Base-by-base conservation (phyloP, 2,329 filamentous ascomycete genomes). In the Amesomyces nigricolor region DNA sequence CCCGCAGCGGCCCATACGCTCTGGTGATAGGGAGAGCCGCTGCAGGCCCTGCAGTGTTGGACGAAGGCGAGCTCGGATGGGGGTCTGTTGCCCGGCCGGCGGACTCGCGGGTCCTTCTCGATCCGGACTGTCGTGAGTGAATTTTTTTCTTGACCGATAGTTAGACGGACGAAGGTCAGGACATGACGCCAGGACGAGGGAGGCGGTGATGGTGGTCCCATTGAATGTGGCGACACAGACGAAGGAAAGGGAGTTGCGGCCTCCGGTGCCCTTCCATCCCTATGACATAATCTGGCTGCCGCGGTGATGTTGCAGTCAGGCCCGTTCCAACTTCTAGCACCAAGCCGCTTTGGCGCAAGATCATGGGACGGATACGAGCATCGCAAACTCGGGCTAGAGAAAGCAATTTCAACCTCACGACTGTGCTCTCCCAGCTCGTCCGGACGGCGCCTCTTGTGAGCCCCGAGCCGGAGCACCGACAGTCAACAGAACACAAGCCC, bases 351-450 rank as follows among this genome's bases (percentile, higher is more conserved):
- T 22, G 39, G 42, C 47, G 42, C 17, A 19, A 30, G 45, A 39
- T 38, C 26, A 22, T 10, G 11, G 32, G 54, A 43, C 57, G 57
- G 57, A 59, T 59, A 59, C 57, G 57, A 57, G 47, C 54, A 57
- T 48, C 32, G 47, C 4, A 29, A 48, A 19, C 17, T 13, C 32
- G 32, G 13, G 32, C 46, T 16, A 26, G 11, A n/a, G 29, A 22
- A 7, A 3, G 5, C 5, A 10, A 14, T 29, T 19, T 44, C 19
- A 29, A 22, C 9, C 16, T 26, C 22, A 26, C 22, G 4, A 5
- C 22, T 26, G 22, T 26, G 22, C 22, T 26, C 22, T 26, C 22
- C 5, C 22, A 26, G 22, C 22, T 5, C 22, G 4, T 26, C 22
- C 22, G 4, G 22, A 26, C 22, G 22, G 22, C 4, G 22, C 22